Evolutionary conservation across 2,329 filamentous ascomycete species (phyloP).

Genomic region (Cyphellophora europaea): DNA sequence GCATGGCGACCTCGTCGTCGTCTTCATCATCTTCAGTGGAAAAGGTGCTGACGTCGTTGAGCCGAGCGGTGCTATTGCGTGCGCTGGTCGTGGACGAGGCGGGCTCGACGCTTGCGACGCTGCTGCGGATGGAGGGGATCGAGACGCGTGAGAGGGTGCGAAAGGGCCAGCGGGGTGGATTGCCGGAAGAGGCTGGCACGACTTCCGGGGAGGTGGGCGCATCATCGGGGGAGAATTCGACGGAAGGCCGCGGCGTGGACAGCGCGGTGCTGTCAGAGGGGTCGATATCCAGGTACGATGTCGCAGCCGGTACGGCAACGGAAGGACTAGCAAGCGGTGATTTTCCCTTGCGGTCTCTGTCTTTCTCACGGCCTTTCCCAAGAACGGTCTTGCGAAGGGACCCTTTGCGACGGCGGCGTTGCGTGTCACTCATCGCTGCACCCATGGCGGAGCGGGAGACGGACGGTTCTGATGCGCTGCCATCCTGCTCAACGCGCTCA

Average conservation of each 20-base stretch:
- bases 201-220: background rate
- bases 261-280: slow-evolving; percentile 8
- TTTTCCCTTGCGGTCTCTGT: slow-evolving; percentile 51
- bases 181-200: slow-evolving; percentile 1
- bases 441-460: slow-evolving; percentile 35
- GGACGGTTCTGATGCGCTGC: slow-evolving; percentile 8
- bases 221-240: slow-evolving; percentile 1
- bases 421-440: slow-evolving; percentile 35
- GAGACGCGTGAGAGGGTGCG: slow-evolving; percentile 17
- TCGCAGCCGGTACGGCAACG: slow-evolving; percentile 13
- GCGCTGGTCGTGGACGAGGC: slow-evolving; percentile 23
- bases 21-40: too few relatives aligned
- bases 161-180: slow-evolving; percentile 17
- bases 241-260: slow-evolving; percentile 4
- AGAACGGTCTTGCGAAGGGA: slow-evolving; percentile 80
- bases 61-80: too few relatives aligned
- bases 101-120: slow-evolving; percentile 24
- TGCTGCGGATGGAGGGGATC: slow-evolving; percentile 21
- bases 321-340: slow-evolving; percentile 26
- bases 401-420: slow-evolving; percentile 64
- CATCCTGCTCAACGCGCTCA: slow-evolving; percentile 22
- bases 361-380: slow-evolving; percentile 62
- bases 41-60: too few relatives aligned
- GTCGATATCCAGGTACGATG: background rate
- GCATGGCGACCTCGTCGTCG: slow-evolving; percentile 64